Percentiles rank a stretch among this genome's conserved stretches.
Conservation (phyloP, 495 filamentous ascomycete genomes). For the Friedmanniomyces simplex region DNA sequence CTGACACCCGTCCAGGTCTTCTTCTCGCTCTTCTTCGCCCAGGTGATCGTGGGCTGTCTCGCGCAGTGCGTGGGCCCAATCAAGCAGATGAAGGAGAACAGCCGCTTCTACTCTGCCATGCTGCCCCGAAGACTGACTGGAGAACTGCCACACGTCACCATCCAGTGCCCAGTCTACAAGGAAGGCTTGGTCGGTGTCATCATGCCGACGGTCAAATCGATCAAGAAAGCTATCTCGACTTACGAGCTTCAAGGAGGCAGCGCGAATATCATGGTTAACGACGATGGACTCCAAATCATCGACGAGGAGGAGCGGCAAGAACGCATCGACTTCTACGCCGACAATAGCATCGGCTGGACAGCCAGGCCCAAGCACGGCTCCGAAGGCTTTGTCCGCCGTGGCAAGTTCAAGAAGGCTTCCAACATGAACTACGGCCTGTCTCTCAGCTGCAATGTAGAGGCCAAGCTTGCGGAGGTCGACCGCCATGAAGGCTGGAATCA, state of each 20-base stretch:
- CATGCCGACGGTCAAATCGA: conserved; percentile 55
- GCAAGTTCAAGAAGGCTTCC: conserved; percentile 56
- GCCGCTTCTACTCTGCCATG: conserved; percentile 64
- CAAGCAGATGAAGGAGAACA: conserved; percentile 59
- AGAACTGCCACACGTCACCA: conserved; percentile 55
- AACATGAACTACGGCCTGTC: conserved; percentile 80
- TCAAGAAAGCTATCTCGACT: conserved; percentile 64
- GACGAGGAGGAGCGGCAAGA: conserved; percentile 53
- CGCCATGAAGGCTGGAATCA: conserved; percentile 55
- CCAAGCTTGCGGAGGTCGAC: conserved; percentile 47
- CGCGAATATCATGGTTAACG: conserved; percentile 72
- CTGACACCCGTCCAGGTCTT: conserved; percentile 64
- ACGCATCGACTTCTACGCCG: conserved; percentile 54
- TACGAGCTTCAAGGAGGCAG: conserved; percentile 74
- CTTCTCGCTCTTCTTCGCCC: conserved; percentile 49
- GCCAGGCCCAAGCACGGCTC: conserved; percentile 52
- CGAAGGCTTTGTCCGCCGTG: conserved; percentile 41
- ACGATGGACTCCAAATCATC: conserved; percentile 65
- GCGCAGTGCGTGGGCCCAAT: conserved; percentile 67
- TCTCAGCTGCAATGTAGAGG: conserved; percentile 65
- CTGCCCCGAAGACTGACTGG: conserved; percentile 45
- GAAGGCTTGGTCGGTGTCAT: conserved; percentile 57
- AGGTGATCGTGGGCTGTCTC: conserved; percentile 60
- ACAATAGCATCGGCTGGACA: conserved; percentile 73
- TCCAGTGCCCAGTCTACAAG: conserved; percentile 66